Conservation (phyloP, 345 rosid species). For the Eucalyptus fibrosa region DNA sequence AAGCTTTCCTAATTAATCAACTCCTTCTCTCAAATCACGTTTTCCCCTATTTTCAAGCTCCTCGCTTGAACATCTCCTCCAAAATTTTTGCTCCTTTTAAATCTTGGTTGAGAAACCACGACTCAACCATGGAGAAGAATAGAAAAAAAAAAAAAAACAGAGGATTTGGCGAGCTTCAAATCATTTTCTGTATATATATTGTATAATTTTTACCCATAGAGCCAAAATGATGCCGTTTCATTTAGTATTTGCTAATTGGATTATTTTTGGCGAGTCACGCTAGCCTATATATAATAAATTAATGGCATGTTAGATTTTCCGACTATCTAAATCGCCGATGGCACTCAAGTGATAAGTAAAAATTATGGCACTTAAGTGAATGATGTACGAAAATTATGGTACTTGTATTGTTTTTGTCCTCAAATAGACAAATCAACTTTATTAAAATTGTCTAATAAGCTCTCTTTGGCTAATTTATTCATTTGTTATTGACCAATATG, state of each 20-base stretch:
- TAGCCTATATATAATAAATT: not conserved
- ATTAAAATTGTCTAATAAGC: no score
- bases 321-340: not conserved
- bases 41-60: not conserved
- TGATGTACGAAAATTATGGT: accelerated
- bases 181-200: no score
- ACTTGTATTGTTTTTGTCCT: not conserved
- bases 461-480: no score
- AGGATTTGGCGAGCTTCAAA: not conserved
- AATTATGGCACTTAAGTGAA: not conserved
- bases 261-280: not conserved
- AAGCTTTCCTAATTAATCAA: not conserved
- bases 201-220: no score
- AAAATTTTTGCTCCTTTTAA: not conserved
- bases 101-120: not conserved
- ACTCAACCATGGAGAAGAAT: not conserved
- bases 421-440: no score
- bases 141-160: not conserved
- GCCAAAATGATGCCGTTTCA: not conserved
- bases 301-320: not conserved
- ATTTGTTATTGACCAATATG: no score
- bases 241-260: not conserved
- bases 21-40: not conserved
- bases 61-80: not conserved
- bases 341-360: not conserved